Base-by-base conservation (phyloP, 2,329 filamentous ascomycete genomes). In the Colletotrichum orchidophilum region DNA sequence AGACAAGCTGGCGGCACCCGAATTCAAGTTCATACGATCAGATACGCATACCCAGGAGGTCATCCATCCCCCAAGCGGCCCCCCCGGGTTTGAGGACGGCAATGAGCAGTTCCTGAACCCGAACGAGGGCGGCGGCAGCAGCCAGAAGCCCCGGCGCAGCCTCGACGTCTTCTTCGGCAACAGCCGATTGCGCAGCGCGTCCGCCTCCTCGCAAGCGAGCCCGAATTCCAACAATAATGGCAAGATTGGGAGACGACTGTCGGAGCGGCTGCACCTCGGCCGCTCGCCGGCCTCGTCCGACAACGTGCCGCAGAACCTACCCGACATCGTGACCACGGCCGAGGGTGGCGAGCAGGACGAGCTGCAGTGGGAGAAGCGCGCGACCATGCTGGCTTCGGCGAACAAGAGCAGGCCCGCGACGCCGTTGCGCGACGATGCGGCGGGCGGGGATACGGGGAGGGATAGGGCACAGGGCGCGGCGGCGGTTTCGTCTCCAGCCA, bases 281-380 rank as follows among this genome's bases (percentile, higher is more conserved):
- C 88, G 82, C 78, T 83, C 77, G 78, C 88, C 83, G 54, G 85
- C 84, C 72, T 90, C 87, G 73, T 94, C 94, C 72, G 88, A 91
- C 27, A 92, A 94, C 80, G 88, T 98, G 46, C 96, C 96, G 1
- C 82, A 87, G 63, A 88, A 97, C 82, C 87, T 98, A 63, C 95
- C 95, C 26, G 91, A 92, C 73, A 94, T 97, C 68, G 83, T 86
- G 59, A 79, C 83, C 75, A 80, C 80, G 73, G 80, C 83, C 74
- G 79, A 82, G 73, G 82, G 85, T 8, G 39, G 39, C 76, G 80
- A 83, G 74, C 78, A 83, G 67, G 85, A 84, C 39, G 93, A 97
- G 84, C 90, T 90, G 70, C 88, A 93, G 82, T 99, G 96, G 96
- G 96, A 98, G 86, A 92, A 93, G 84, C 88, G 96, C 71, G 96